Evolutionary conservation across 768 basidiomycete species (phyloP).

Genomic region (Trichaptum fuscoviolaceum): DNA sequence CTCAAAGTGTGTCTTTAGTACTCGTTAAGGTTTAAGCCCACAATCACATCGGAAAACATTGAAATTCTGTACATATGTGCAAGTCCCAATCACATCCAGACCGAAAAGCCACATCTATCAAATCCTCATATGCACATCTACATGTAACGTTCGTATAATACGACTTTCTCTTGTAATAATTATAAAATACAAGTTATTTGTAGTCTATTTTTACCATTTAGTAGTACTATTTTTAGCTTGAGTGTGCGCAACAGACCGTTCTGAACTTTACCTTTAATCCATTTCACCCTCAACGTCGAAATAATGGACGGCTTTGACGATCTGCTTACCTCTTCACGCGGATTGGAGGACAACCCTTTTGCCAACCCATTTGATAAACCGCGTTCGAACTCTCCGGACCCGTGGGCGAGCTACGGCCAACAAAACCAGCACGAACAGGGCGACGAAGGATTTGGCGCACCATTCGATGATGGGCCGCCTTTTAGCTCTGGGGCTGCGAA

Average conservation of each 20-base stretch:
- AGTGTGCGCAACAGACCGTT: background rate
- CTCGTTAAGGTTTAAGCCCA: too few relatives aligned
- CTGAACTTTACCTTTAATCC: background rate
- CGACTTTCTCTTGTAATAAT: too few relatives aligned
- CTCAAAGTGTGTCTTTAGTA: too few relatives aligned
- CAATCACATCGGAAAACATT: too few relatives aligned
- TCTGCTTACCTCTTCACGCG: slow-evolving; percentile 56
- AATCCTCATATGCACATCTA: too few relatives aligned
- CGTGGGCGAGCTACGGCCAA: slow-evolving; percentile 58
- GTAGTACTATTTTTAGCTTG: background rate
- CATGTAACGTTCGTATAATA: too few relatives aligned
- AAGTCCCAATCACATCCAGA: too few relatives aligned
- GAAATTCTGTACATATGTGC: too few relatives aligned
- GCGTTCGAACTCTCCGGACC: slow-evolving; percentile 65
- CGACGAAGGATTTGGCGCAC: slow-evolving; percentile 7
- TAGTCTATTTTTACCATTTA: too few relatives aligned
- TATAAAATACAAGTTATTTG: too few relatives aligned
- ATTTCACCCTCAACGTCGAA: background rate
- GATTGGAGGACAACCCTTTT: slow-evolving; percentile 73
- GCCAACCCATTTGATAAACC: slow-evolving; percentile 63
- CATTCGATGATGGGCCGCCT: slow-evolving; percentile 6
- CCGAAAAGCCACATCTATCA: too few relatives aligned
- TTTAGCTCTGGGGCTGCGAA: slow-evolving; percentile 14
- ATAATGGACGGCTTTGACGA: slow-evolving; percentile 78
- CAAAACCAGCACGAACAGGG: slow-evolving; percentile 24